These are phyloP conservation scores for Collybia mongolica DNA, from an alignment of 768 basidiomycete species.

Conservation along the genomic window DNA sequence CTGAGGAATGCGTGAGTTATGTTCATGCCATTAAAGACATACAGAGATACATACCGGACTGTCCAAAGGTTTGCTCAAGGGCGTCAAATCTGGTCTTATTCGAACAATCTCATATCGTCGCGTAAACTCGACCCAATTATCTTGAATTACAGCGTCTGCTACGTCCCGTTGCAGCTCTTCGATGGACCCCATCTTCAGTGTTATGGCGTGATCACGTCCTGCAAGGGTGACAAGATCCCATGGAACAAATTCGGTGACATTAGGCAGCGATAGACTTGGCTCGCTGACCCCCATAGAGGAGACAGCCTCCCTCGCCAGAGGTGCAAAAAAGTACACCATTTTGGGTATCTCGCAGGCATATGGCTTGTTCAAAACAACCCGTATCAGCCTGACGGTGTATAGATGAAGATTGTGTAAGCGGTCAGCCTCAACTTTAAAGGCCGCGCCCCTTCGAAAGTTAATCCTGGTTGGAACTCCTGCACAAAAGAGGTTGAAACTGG, in stretches of 20 bases:
- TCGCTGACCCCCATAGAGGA: conserved; percentile 32
- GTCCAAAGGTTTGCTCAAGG: conserved; percentile 67
- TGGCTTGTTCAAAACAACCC: conserved; percentile 67
- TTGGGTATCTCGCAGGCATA: conserved; percentile 51
- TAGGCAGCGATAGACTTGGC: conserved; percentile 24
- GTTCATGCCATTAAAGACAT: not conserved
- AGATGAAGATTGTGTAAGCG: conserved; percentile 48
- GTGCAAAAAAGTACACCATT: conserved; percentile 68
- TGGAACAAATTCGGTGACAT: conserved; percentile 47
- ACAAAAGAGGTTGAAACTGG: conserved; percentile 59
- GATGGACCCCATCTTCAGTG: conserved; percentile 38
- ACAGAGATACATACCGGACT: conserved; percentile 49
- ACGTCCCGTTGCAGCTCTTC: conserved; percentile 44
- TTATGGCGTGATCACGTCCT: conserved; percentile 48
- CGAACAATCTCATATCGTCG: conserved; percentile 59
- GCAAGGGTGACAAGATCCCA: conserved; percentile 64
- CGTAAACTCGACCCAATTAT: conserved; percentile 75
- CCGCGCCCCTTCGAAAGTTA: conserved; percentile 42
- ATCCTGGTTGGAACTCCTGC: conserved; percentile 44
- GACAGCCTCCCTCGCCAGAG: conserved; percentile 33
- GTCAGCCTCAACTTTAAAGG: conserved; percentile 46
- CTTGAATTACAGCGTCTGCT: conserved; percentile 70
- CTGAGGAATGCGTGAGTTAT: conserved; percentile 33
- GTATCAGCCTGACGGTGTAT: conserved; percentile 66
- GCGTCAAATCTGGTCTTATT: conserved; percentile 67